phyloP scores from a whole-genome alignment of 192 early-diverging fungal species.

The Umbelopsis ramanniana region DNA sequence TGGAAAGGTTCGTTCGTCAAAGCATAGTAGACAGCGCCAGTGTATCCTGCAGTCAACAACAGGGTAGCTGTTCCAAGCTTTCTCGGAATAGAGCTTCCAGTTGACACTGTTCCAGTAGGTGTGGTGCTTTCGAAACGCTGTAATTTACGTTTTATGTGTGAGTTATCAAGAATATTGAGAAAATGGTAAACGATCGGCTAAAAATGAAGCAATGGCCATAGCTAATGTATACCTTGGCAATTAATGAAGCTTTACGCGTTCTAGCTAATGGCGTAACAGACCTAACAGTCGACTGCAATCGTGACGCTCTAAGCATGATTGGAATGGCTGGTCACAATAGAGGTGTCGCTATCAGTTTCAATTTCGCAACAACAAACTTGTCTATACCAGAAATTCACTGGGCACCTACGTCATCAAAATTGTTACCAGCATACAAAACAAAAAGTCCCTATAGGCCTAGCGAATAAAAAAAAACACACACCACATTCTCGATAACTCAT shows the following conservation, averaged over 20 bases:
- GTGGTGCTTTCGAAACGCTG: conserved; percentile 35
- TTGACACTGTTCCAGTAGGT: conserved; percentile 2
- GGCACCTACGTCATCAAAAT: conserved; percentile 15
- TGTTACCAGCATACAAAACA: conserved; percentile 5
- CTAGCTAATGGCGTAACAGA: not conserved
- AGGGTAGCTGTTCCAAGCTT: conserved; percentile 28
- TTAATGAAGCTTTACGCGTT: not conserved
- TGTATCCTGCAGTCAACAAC: conserved; percentile 43
- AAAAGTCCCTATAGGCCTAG: not conserved
- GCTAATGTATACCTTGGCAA: not conserved
- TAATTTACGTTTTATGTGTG: too few species aligned
- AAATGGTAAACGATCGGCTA: not conserved
- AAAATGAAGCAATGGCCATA: not conserved
- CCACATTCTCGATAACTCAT: conserved; percentile 19
- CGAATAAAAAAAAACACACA: conserved; percentile 7
- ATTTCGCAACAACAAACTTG: conserved; percentile 30
- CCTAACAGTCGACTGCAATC: conserved; percentile 24
- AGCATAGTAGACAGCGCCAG: conserved; percentile 59
- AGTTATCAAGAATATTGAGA: not conserved
- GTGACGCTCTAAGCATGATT: not conserved
- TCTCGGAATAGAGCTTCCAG: conserved; percentile 26
- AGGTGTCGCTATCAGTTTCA: conserved; percentile 18
- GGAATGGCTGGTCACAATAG: conserved; percentile 26
- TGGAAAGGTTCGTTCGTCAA: conserved; percentile 58
- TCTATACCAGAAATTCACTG: not conserved